Evolutionary conservation across 2,329 filamentous ascomycete species (phyloP), one percentile per base, ranked within the genome.

Genomic region (Fusarium dimerum): DNA sequence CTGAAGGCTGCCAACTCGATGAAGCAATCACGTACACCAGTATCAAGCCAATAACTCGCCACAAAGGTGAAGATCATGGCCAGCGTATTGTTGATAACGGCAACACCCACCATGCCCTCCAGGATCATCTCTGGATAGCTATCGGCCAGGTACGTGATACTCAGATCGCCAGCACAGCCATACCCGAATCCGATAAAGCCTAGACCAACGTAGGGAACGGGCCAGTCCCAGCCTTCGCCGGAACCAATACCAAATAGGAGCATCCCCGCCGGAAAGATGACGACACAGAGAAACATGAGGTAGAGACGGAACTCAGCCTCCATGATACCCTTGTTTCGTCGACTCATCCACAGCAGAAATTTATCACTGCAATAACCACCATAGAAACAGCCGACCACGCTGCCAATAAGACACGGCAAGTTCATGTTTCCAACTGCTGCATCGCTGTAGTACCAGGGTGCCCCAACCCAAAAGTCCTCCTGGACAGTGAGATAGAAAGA

Each of bases 141-240:
- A 52, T 83, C 80, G 58, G 79, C 79, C 5, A 82, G 68, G 53
- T 83, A 83, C 0, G 80, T 77, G 71, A 81, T 75, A 48, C 75
- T 73, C 51, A 84, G 63, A 65, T 84, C 81, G 6, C 81, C 81
- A 2, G 79, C 79, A 46, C 80, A 83, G 8, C 81, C 81, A 66
- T 80, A 84, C 2, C 81, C 81, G 49, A 84, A 84, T 5, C 81
- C 81, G 29, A 83, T 83, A 57, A 83, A 77, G 4, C 78, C 81
- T 1, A 84, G 68, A 2, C 79, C 81, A 13, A 84, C 69, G 48
- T 84, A 84, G 0, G 80, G 77, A 9, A 70, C 70, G 2, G 76
- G 78, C 81, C 81, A 83, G 36, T 66, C 56, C 79, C 77, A 82
- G 2, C 75, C 77, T 38, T 77, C 69, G 10, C 69, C 74, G 3